A percentile compares a stretch with the other conserved stretches of the same genome.
Evolutionary conservation across 1,284 basidiomycete species (phyloP).

Genomic region (Microbotryomycetes sp.): DNA sequence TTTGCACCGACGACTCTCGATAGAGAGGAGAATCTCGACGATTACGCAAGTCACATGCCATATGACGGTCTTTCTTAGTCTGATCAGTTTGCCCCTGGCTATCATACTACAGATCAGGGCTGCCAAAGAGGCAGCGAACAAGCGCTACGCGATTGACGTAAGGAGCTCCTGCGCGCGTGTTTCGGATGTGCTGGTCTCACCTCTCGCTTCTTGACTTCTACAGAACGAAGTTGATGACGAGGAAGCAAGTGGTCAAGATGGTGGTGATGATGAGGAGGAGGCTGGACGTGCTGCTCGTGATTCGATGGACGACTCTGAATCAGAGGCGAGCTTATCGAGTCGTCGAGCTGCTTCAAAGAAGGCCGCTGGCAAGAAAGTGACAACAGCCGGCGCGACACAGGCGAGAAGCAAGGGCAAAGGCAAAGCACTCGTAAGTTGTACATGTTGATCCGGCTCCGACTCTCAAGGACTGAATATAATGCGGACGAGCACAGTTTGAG

Average conservation of each 20-base stretch:
- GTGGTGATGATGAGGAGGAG: constrained; percentile 4
- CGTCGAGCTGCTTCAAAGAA: neutral
- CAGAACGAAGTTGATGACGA: neutral
- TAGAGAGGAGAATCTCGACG: constrained; percentile 25
- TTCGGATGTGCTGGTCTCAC: too few species aligned
- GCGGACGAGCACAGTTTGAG: neutral
- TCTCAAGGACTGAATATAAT: too few species aligned
- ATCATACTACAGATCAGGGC: constrained; percentile 7
- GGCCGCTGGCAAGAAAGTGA: neutral
- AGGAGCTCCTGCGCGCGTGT: too few species aligned
- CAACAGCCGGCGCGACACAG: neutral
- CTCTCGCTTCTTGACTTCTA: neutral
- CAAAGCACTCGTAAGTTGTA: neutral
- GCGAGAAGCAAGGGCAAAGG: neutral
- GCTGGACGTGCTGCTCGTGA: constrained; percentile 1
- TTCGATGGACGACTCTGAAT: neutral
- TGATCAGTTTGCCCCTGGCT: neutral
- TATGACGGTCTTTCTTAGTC: neutral
- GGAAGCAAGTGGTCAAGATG: too few species aligned
- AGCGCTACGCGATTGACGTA: constrained; percentile 32
- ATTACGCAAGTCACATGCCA: constrained; percentile 13
- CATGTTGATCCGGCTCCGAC: too few species aligned
- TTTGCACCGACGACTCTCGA: constrained; percentile 24
- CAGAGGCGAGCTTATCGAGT: neutral
- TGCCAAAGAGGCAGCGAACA: constrained; percentile 33